Evolutionary conservation across 2,329 filamentous ascomycete species (phyloP), one percentile per base, ranked within the genome.

Genomic region (Botryotinia convoluta): DNA sequence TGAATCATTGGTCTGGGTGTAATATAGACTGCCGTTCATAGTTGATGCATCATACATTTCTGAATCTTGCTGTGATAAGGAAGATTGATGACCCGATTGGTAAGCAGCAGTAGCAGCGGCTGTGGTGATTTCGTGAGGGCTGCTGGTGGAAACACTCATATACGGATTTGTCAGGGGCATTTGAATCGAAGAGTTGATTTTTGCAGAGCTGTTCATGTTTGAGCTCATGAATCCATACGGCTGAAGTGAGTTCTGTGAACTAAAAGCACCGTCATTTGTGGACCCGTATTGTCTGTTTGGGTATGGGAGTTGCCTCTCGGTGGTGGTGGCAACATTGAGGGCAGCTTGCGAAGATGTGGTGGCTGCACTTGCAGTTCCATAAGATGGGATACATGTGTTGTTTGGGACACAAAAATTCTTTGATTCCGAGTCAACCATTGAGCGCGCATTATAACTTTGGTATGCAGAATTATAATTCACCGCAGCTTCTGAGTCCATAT

Each of bases 41-140:
- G 65, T 54, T 72, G n/a, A 10, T 12, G 71, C 26, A 42, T 67
- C n/a, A 39, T 69, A 73, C 6, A 62, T 39, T 12, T 73, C 72
- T 4, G 51, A 29, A 1, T 71, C 57, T 29, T 48, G 44, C 32
- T 73, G 72, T 22, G 26, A 44, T 22, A 45, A 70, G 2, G 72
- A 39, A 29, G 63, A 29, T 29, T 72, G 71, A n/a, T 67, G 69
- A 0, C 29, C 29, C 16, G 63, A 73, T 20, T 54, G 62, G n/a
- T 73, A 73, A 20, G 65, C 59, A 12, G 69, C 20, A n/a, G 63
- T 42, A 59, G 65, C 51, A 7, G 72, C 70, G 12, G 39, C 63
- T 16, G 63, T 69, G 26, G 71, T 69, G 8, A 72, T 79, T 68
- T 80, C 77, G 20, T 77, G 78, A 54, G 77, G 79, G 63, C 76